phyloP scores from a whole-genome alignment of 1,284 basidiomycete genomes.

The Sanghuangporus sanghuang region DNA sequence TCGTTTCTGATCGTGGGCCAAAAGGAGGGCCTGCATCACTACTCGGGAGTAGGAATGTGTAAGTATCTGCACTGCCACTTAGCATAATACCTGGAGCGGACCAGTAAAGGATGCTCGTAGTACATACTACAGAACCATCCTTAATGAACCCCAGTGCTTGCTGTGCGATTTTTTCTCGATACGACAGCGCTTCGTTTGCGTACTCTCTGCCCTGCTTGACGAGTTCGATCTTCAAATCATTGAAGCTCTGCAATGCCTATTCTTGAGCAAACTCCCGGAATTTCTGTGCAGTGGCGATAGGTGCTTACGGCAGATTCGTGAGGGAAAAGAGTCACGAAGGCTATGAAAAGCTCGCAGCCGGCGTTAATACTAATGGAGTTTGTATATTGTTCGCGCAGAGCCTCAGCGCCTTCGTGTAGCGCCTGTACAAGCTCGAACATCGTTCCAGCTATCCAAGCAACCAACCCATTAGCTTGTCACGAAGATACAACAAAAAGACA shows the following conservation, averaged over 20 bases:
- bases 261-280: conserved; percentile 11
- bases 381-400: conserved; percentile 56
- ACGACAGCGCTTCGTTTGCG: conserved; percentile 75
- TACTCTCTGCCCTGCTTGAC: conserved; percentile 76
- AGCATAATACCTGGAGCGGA: neutral
- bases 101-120: neutral
- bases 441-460: conserved; percentile 56
- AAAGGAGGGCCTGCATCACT: conserved; percentile 88
- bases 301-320: conserved; percentile 70
- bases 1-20: conserved; percentile 85
- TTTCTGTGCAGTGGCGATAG: neutral
- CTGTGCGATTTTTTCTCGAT: conserved; percentile 86
- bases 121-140: conserved; percentile 83
- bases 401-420: conserved; percentile 69
- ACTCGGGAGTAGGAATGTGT: conserved; percentile 96
- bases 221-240: conserved; percentile 77
- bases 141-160: conserved; percentile 90
- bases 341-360: conserved; percentile 87
- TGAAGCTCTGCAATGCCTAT: conserved; percentile 56
- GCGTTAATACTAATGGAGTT: conserved; percentile 86
- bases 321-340: conserved; percentile 82
- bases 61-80: conserved; percentile 59
- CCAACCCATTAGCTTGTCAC: conserved; percentile 19
- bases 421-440: conserved; percentile 88
- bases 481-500: conserved; percentile 13